phyloP scores from a whole-genome alignment of 2,329 filamentous ascomycete genomes.

The Microcyclospora pomicola region DNA sequence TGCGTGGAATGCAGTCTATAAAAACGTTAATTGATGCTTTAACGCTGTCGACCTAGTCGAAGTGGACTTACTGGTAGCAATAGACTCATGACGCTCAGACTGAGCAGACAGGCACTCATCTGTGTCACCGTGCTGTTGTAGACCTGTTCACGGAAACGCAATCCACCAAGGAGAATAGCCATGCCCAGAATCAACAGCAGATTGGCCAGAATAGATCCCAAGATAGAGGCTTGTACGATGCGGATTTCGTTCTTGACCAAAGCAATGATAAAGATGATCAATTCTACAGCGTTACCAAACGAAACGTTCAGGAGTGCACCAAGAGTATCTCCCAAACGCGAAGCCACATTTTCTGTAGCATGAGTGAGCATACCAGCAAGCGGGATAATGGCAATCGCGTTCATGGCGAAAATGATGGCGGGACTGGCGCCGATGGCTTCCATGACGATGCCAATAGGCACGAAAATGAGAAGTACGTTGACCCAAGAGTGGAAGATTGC shows the following conservation, averaged over 20 bases:
- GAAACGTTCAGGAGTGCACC: constrained; percentile 39
- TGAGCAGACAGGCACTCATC: constrained; percentile 88
- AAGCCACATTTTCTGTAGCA: constrained; percentile 37
- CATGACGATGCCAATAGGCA: constrained; percentile 60
- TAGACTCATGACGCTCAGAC: constrained; percentile 78
- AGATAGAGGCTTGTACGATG: constrained; percentile 78
- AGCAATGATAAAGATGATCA: constrained; percentile 54
- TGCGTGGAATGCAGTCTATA: constrained; percentile 78
- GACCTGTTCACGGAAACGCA: constrained; percentile 81
- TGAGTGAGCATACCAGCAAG: constrained; percentile 35
- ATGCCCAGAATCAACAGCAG: constrained; percentile 80
- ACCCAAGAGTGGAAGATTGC: constrained; percentile 59
- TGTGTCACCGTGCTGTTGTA: constrained; percentile 94
- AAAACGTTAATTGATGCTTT: constrained; percentile 3
- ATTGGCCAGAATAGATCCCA: constrained; percentile 83
- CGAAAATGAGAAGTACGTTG: constrained; percentile 64
- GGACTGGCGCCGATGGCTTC: constrained; percentile 31
- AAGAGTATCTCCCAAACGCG: constrained; percentile 34
- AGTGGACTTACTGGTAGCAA: constrained; percentile 53
- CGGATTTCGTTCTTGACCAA: constrained; percentile 71
- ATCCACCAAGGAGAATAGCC: constrained; percentile 74
- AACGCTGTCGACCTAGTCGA: background rate
- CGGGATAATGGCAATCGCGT: constrained; percentile 38
- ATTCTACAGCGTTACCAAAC: constrained; percentile 39
- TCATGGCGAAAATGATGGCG: constrained; percentile 37